Evolutionary conservation across 345 rosid species (phyloP), one percentile per base, ranked within the genome.

Genomic region (Salix dunnii): DNA sequence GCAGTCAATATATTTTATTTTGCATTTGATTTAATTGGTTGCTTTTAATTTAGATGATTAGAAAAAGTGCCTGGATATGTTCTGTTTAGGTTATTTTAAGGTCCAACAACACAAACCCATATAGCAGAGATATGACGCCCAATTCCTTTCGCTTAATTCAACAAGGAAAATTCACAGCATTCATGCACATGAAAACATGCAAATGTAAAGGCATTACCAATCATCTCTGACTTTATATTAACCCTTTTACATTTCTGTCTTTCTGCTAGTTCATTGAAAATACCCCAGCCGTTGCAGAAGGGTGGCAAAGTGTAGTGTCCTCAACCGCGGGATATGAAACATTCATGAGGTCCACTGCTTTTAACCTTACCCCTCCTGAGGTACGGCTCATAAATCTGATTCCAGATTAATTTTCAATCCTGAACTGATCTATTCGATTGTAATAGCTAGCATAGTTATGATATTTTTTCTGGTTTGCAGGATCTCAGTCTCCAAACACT

Each of bases 301-400:
- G 60, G 16, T 77, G 79, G 16, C 84, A 83, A 13, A 33, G 78
- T 25, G 64, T 42, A 8, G 17, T 85, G 27, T 16, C 70, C 80
- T 11, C 86, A 79, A 8, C 77, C 81, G 7, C 14, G 49, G 49
- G 49, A 13, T 3, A 43, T 13, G 49, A 43, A 4, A 62, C 76
- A 2, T 75, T 42, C 64, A 61, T 82, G 58, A 62, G 64, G 71
- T 51, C 82, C 75, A 73, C 23, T 30, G 7, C 80, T 43, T 84
- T 77, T 71, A 75, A 78, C 12, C 76, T 79, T 12, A 78, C 76
- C 69, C 80, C 84, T 0, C 31, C 35, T 46, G 84, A 84, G 86
- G 87, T 80, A 25, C 72, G 33, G 20, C 20, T 2, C 36, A 63
- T 7, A 5, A 12, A 43, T 43, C 49, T 13, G 17, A 43, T 13